Base-by-base conservation (phyloP, 441 rosid genomes). In the Dalechampia spathulata region DNA sequence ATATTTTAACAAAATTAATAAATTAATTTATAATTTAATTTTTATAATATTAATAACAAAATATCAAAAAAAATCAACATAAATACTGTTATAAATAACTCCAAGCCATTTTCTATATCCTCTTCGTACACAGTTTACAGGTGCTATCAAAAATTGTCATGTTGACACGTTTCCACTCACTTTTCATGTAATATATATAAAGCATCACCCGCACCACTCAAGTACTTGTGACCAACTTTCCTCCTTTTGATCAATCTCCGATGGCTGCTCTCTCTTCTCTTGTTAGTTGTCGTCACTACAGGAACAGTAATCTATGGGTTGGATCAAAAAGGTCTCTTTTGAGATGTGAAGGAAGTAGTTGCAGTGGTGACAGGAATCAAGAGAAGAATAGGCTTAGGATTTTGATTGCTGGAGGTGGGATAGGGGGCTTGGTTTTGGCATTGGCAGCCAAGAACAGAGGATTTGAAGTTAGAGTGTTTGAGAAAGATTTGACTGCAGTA, bases 391-490 rank as follows among this genome's bases (percentile, higher is more conserved):
- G 58, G 59, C 61, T 59, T 17, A 50, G 69, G 40, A 60, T 66
- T 22, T 52, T 55, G 55, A 61, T 67, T 4, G 69, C 72, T 0
- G 72, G 72, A 49, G 72, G 72, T 13, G 76, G 76, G 13, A 65
- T 71, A 7, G 74, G 61, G 13, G 70, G 70, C 6, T 53, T 66
- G 49, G 75, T 52, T 15, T 34, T 72, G 26, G 75, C 60, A 1
- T 22, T 72, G 49, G 72, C 69, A 8, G 48, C 63, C 8, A 59
- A 67, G 49, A 34, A 49, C 2, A 60, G 50, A 49, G 72, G 72
- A 25, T 51, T 39, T 58, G 72, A 63, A 13, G 75, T 71, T 4
- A 55, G 28, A 42, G 70, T 70, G 20, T 70, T 70, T 52, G 74
- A 70, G 71, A 66, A 63, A 57, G 71, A 66, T 47, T 34, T 71